A percentile compares a stretch with the other conserved stretches of the same genome.
Evolutionary conservation across 495 filamentous ascomycete species (phyloP).

Genomic region (Penicillium canariense): DNA sequence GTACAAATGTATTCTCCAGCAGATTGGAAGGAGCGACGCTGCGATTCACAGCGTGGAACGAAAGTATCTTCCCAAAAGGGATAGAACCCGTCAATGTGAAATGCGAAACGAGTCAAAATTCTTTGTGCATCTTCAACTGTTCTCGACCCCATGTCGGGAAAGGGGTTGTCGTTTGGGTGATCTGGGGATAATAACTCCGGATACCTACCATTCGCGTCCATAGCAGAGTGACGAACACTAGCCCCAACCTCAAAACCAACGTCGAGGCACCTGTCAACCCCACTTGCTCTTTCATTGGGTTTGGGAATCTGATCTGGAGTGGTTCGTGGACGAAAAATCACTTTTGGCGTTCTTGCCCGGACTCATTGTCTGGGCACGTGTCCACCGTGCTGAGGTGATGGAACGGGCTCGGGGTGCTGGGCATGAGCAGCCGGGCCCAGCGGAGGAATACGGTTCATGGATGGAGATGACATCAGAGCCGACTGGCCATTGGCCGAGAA

Average conservation of each 20-base stretch:
- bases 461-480: constrained; percentile 36
- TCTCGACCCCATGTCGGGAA: background rate
- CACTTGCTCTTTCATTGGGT: background rate
- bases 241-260: constrained; percentile 15
- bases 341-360: background rate
- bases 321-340: background rate
- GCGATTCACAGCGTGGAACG: background rate
- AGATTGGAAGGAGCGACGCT: background rate
- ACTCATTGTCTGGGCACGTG: constrained; percentile 15
- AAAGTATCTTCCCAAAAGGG: background rate
- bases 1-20: background rate
- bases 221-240: background rate
- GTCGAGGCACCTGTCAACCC: no score
- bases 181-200: constrained; percentile 20
- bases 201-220: constrained; percentile 14
- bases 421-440: constrained; percentile 30
- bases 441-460: constrained; percentile 39
- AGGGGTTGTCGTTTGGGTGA: no score
- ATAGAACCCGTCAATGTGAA: background rate
- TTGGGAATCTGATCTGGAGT: background rate
- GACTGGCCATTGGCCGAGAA: constrained; percentile 28
- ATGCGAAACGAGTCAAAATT: background rate
- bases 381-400: constrained; percentile 24
- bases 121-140: background rate
- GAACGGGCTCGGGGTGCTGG: constrained; percentile 28